Percentiles rank a stretch among this genome's conserved stretches.
phyloP scores from a whole-genome alignment of 176 grass and related monocot genomes.

The Triticum urartu region DNA sequence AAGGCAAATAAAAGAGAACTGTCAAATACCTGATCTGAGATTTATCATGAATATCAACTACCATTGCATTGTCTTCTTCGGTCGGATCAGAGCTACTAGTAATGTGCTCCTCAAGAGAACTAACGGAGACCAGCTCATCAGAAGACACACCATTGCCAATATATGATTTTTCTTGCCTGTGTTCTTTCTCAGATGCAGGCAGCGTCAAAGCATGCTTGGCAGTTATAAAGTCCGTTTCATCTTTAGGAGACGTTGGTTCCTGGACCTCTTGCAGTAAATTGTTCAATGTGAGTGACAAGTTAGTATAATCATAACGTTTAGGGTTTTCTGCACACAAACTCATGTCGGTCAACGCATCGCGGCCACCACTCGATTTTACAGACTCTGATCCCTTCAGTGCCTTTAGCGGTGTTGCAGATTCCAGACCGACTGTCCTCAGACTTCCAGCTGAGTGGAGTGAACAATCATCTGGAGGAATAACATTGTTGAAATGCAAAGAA shows the following conservation, averaged over 20 bases:
- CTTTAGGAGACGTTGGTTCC: slow-evolving; percentile 30
- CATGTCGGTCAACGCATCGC: slow-evolving; percentile 52
- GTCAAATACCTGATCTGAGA: slow-evolving; percentile 32
- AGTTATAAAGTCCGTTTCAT: slow-evolving; percentile 1
- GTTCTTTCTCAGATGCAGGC: slow-evolving; percentile 21
- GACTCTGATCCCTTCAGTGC: slow-evolving; percentile 43
- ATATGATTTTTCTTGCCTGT: slow-evolving; percentile 6
- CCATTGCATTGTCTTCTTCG: slow-evolving; percentile 27
- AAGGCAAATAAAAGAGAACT: slow-evolving; percentile 5
- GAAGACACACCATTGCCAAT: slow-evolving; percentile 20
- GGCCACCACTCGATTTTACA: slow-evolving; percentile 31
- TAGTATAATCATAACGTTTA: slow-evolving; percentile 44
- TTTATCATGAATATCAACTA: slow-evolving; percentile 23
- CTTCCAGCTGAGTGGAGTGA: slow-evolving; percentile 62
- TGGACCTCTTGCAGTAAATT: slow-evolving; percentile 42
- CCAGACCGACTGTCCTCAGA: slow-evolving; percentile 41
- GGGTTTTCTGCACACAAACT: slow-evolving; percentile 42
- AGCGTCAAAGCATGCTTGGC: slow-evolving; percentile 19
- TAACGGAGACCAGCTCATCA: slow-evolving; percentile 11
- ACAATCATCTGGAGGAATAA: slow-evolving; percentile 55
- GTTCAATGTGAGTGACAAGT: slow-evolving; percentile 52
- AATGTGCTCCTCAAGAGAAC: neutral
- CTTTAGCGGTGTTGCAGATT: slow-evolving; percentile 12
- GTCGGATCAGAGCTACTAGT: slow-evolving; percentile 11
- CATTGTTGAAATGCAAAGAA: slow-evolving; percentile 68